Base-by-base conservation (phyloP, 2,329 filamentous ascomycete genomes). In the Plenodomus tracheiphilus region DNA sequence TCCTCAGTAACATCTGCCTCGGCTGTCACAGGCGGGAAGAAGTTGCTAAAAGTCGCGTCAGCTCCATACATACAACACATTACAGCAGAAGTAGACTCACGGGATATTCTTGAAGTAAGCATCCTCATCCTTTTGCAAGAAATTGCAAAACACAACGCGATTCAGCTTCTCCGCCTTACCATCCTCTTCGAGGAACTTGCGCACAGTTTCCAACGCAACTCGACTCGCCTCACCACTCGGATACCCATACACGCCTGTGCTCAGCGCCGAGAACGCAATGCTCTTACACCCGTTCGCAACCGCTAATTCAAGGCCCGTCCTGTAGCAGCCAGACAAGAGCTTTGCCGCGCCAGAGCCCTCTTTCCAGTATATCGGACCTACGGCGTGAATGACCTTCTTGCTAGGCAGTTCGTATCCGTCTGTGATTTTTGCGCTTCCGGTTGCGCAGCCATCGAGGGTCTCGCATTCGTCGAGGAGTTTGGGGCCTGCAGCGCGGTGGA, bases 211-310 rank as follows among this genome's bases (percentile, higher is more conserved):
- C 43, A 88, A 79, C 1, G 91, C 94, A 9, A 87, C 80, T n/a
- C 78, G 70, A 0, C 91, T 90, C 1, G 93, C 94, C 35, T 85
- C 81, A 1, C 67, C 56, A 60, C 84, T 88, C 0, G 93, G 93
- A 67, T 95, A 97, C 1, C 90, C 90, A 67, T 96, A 97, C 1
- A 96, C 72, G 0, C 93, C 94, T 1, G 93, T 97, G 66, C 91
- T 96, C 51, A 97, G 81, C 17, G 85, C 87, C 35, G 86, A 85
- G 62, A 99, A 97, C 0, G 90, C 94, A 46, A 97, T 80, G 39
- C 82, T 89, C 65, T 79, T 82, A 62, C 89, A 81, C 1, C 78
- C 79, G 45, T 86, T 79, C 43, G 84, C 72, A 0, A 84, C 85
- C 0, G 91, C 91, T n/a, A 95, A 69, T 61, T 87, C 75, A 49